Evolutionary conservation across 1,284 basidiomycete species (phyloP).

Genomic region (Marasmius tenuissimus): DNA sequence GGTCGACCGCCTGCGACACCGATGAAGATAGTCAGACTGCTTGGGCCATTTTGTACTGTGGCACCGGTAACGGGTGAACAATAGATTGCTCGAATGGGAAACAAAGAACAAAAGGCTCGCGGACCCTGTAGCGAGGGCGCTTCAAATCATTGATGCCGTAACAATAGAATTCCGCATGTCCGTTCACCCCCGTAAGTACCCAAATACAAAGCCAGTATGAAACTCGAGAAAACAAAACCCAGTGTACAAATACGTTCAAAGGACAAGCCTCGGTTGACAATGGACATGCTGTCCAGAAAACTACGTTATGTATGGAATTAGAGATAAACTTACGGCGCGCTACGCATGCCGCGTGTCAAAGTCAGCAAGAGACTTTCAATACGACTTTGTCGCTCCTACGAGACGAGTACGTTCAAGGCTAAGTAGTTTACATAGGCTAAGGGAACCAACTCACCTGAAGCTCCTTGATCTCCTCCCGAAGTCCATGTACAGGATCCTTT

Average conservation of each 20-base stretch:
- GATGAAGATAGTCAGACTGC: not conserved
- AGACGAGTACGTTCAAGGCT: conserved; percentile 6
- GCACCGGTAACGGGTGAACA: not conserved
- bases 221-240: not conserved
- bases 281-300: not conserved
- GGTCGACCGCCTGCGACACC: not conserved
- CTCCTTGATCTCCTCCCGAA: conserved; percentile 80
- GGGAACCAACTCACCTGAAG: conserved; percentile 54
- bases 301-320: not conserved
- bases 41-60: not conserved
- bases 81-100: not conserved
- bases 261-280: too few species aligned
- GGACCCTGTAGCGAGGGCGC: too few species aligned
- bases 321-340: conserved; percentile 22
- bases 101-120: not conserved
- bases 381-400: conserved; percentile 72
- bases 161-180: not conserved
- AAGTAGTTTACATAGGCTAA: not conserved
- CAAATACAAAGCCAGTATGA: not conserved
- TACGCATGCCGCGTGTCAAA: conserved; percentile 50
- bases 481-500: conserved; percentile 55
- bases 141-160: not conserved
- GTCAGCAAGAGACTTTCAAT: conserved; percentile 70
- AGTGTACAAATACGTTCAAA: not conserved
- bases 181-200: not conserved